Base-by-base conservation (phyloP, 2,329 filamentous ascomycete species). In the Cryphonectria naterciae region DNA sequence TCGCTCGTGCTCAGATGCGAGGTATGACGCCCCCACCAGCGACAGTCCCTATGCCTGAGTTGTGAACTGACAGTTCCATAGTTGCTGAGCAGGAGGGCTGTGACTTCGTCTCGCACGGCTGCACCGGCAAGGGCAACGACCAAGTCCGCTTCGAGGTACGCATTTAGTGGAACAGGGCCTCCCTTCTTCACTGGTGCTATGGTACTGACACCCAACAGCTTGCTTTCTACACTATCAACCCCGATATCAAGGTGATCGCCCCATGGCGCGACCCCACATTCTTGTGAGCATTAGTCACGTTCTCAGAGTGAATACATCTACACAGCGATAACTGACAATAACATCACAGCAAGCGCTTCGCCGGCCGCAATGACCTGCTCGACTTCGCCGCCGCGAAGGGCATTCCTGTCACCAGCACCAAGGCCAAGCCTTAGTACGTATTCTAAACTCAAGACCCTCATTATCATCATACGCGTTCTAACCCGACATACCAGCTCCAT, bases 401-500 rank as follows among this genome's bases (percentile, higher is more conserved):
- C 79, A 93, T 94, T 73, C 91, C 92, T 64, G 91, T 94, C 72
- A 89, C 88, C 41, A 91, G 88, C 76, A 93, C 91, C 75, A 92
- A 92, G 83, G 88, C 89, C 79, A 90, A 73, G 71, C 71, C 71
- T 22, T 73, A 73, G 67, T 68, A 56, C 17, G 67, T 68, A 10
- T 6, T 49, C 43, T 32, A 17, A 28, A 8, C 10, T 19, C 15
- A 54, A 25, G 11, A 41, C 17, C 25, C 10, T 17, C 19, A 19
- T 39, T 17, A 22, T n/a, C 5, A 54, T 19, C 4, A 35, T 22
- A 32, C 32, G 11, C 15, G 15, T 62, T 28, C 67, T 68, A 11
- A 68, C 60, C 58, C 32, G 32, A 91, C 7, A 8, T 82, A 90
- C 90, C 63, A 93, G 89, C 88, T 86, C 82, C 68, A 83, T 88